Evolutionary conservation across 148 eudicot species (phyloP).

Genomic region (Polygonum maritimum): DNA sequence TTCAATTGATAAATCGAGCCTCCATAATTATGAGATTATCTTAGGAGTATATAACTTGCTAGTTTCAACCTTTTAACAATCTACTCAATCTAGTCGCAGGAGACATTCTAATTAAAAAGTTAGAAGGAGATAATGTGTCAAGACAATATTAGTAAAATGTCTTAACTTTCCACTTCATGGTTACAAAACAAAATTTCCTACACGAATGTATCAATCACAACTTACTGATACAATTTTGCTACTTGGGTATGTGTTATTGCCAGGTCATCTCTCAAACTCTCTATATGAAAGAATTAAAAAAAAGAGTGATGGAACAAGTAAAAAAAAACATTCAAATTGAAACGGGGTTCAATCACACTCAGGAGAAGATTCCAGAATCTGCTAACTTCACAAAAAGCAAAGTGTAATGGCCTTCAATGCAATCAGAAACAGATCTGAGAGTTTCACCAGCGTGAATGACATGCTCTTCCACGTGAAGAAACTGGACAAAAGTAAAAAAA

Average conservation of each 20-base stretch:
- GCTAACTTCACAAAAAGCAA: not conserved
- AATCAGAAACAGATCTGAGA: not conserved
- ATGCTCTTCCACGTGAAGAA: not conserved
- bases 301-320: not conserved
- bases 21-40: too few species aligned
- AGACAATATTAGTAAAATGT: not conserved
- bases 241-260: not conserved
- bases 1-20: not conserved
- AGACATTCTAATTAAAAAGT: not conserved
- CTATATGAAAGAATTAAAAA: not conserved
- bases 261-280: not conserved
- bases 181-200: not conserved
- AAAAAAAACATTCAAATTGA: not conserved
- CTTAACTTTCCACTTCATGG: not conserved
- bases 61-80: not conserved
- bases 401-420: conserved; percentile 3
- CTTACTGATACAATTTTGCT: not conserved
- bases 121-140: not conserved
- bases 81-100: not conserved
- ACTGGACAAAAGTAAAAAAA: not conserved
- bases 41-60: not conserved
- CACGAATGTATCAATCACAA: not conserved
- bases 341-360: not conserved
- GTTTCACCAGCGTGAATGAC: not conserved
- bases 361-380: not conserved